Percentiles rank a stretch among this genome's conserved stretches.
These are phyloP conservation scores for Fusarium foetens DNA, from an alignment of 2,329 filamentous ascomycete species.

Conservation along the genomic window DNA sequence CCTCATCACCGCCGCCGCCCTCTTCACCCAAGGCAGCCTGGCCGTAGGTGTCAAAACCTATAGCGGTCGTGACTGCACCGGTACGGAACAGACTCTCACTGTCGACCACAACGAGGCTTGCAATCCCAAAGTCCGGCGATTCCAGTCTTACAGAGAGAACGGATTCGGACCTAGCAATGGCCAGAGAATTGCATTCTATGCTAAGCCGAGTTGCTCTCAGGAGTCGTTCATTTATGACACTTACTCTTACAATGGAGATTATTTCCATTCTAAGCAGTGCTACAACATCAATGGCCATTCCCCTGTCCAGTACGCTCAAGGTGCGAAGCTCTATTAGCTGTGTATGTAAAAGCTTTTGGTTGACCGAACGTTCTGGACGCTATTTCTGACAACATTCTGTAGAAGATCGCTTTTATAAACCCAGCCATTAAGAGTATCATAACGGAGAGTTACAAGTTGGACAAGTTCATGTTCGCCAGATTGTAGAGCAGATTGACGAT, in stretches of 20 bases:
- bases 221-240: background rate
- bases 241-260: background rate
- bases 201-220: background rate
- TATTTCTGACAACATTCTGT: background rate
- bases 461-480: too few species aligned
- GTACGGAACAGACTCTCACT: background rate
- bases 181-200: background rate
- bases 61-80: background rate
- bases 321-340: background rate
- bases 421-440: too few species aligned
- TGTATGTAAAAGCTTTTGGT: background rate
- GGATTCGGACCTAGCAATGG: background rate
- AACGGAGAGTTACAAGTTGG: too few species aligned
- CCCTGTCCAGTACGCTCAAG: background rate
- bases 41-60: background rate
- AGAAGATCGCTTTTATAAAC: too few species aligned
- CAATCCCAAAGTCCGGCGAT: background rate
- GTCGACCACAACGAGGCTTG: background rate
- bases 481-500: too few species aligned
- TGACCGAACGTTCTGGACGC: background rate
- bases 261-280: background rate
- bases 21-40: background rate
- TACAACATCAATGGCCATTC: background rate
- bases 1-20: background rate
- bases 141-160: background rate